phyloP scores from a whole-genome alignment of 129 eudicot species.

The Ambrosia trifida region DNA sequence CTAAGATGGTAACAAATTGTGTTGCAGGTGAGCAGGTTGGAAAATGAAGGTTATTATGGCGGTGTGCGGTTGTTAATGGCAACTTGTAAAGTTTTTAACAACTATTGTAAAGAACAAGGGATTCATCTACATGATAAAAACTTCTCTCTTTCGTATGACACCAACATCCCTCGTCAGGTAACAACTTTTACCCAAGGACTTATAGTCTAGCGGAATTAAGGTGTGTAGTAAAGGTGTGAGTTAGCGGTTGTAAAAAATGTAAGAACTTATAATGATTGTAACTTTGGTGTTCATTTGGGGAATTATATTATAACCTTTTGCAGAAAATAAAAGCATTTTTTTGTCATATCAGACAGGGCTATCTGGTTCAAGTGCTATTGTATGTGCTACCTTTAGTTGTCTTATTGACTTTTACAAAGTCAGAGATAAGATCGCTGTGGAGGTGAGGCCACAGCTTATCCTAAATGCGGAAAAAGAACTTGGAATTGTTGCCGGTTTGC shows the following conservation, averaged over 20 bases:
- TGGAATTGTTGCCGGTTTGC: conserved; percentile 98
- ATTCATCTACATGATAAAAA: conserved; percentile 61
- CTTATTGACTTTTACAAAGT: conserved; percentile 89
- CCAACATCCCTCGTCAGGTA: conserved; percentile 99
- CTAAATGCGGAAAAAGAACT: conserved; percentile 94
- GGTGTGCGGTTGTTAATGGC: conserved; percentile 97
- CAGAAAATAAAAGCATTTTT: neutral
- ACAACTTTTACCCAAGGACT: neutral
- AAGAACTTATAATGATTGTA: neutral
- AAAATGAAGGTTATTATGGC: conserved; percentile 89
- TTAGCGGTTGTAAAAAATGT: no score
- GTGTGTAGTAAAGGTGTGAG: no score
- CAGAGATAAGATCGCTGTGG: conserved; percentile 68
- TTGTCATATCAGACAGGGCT: conserved; percentile 73
- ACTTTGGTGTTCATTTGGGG: conserved; percentile 4
- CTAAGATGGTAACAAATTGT: no score
- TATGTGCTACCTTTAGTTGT: conserved; percentile 96
- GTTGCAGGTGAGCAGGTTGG: conserved; percentile 65
- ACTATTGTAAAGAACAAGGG: conserved; percentile 63
- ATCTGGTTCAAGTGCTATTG: conserved; percentile 98
- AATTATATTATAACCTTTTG: neutral
- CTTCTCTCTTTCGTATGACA: conserved; percentile 85
- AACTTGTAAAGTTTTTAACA: conserved; percentile 66
- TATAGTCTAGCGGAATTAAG: no score
- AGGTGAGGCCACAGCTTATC: conserved; percentile 85